Conservation (phyloP, 176 grass and related monocot genomes). For the Ensete ventricosum region DNA sequence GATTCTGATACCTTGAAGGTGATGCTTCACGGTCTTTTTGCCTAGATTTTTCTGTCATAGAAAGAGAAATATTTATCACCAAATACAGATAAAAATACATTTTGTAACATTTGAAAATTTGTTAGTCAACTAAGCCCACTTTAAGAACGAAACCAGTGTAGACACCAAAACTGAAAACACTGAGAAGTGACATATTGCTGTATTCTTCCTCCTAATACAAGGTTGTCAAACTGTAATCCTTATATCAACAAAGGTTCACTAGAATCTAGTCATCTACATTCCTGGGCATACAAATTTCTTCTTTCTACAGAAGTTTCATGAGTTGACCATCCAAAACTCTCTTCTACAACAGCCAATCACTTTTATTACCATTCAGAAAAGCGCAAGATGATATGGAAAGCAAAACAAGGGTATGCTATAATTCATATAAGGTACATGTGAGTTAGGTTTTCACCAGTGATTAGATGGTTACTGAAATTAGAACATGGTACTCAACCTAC, state of each 20-base stretch:
- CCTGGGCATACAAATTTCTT: neutral
- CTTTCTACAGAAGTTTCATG: neutral
- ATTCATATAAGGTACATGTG: too few relatives aligned
- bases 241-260: too few relatives aligned
- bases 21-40: slow-evolving; percentile 37
- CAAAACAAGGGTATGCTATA: too few relatives aligned
- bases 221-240: too few relatives aligned
- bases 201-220: too few relatives aligned
- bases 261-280: too few relatives aligned
- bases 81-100: slow-evolving; percentile 3
- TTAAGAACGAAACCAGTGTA: neutral
- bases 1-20: slow-evolving; percentile 26
- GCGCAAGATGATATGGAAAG: too few relatives aligned
- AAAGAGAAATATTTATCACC: slow-evolving; percentile 8
- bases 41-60: slow-evolving; percentile 42
- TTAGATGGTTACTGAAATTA: too few relatives aligned
- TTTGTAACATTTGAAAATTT: neutral
- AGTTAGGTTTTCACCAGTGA: too few relatives aligned
- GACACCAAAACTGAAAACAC: neutral
- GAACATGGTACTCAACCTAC: too few relatives aligned
- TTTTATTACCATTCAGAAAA: too few relatives aligned
- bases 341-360: neutral
- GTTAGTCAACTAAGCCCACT: neutral
- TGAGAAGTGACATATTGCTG: too few relatives aligned
- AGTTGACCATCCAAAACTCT: neutral